A percentile compares a stretch with the other conserved stretches of the same genome.
Evolutionary conservation across 148 eudicot species (phyloP).

Genomic region (Cornus florida): DNA sequence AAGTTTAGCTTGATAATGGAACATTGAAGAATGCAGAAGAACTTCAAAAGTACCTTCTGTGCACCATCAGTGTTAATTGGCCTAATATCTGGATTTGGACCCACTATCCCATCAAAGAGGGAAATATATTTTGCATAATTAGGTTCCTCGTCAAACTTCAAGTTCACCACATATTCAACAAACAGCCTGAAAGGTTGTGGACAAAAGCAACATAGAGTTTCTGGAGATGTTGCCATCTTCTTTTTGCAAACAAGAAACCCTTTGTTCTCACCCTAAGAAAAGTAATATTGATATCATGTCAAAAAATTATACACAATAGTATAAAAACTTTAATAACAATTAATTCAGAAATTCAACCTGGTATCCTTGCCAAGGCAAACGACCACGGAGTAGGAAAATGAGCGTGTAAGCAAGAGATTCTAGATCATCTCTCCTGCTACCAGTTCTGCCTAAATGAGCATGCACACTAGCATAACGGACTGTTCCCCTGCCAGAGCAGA

Average conservation of each 20-base stretch:
- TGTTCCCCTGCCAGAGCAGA: conserved; percentile 57
- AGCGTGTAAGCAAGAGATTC: conserved; percentile 92
- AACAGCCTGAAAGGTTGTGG: conserved; percentile 65
- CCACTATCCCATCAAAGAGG: conserved; percentile 74
- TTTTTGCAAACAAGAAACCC: conserved; percentile 84
- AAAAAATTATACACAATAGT: background rate
- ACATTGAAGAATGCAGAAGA: background rate
- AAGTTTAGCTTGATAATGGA: background rate
- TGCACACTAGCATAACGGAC: conserved; percentile 89
- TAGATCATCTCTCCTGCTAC: conserved; percentile 81
- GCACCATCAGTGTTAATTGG: conserved; percentile 83
- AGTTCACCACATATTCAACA: conserved; percentile 68
- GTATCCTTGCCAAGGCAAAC: conserved; percentile 88
- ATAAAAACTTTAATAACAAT: background rate
- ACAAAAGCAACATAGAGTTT: conserved; percentile 55
- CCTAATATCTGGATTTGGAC: conserved; percentile 67
- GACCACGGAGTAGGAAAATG: conserved; percentile 74
- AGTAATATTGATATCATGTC: conserved; percentile 20
- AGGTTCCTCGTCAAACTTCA: conserved; percentile 83
- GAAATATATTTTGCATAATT: conserved; percentile 75
- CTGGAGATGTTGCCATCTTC: conserved; percentile 87
- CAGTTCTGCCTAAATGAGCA: conserved; percentile 85
- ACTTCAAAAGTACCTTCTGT: conserved; percentile 53
- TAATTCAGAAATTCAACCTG: conserved; percentile 45
- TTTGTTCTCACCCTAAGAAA: conserved; percentile 70